Evolutionary conservation across 352 stramenopile genomes (phyloP), one percentile per base, ranked within the genome.

Genomic region (Phytopythium delawarense): DNA sequence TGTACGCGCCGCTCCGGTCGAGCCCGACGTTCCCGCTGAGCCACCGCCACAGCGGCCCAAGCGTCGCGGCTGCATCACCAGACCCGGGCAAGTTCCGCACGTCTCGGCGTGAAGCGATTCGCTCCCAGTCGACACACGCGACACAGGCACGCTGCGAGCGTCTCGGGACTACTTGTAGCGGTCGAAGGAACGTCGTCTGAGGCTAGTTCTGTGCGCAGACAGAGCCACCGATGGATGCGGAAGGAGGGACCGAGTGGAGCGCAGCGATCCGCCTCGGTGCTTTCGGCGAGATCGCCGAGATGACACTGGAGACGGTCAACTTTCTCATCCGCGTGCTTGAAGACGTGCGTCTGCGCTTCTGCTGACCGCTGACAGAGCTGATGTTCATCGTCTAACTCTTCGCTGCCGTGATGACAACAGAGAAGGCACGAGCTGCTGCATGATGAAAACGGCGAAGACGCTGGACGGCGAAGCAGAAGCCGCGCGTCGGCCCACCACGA

Each of bases 271-370:
- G 64, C 7, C 58, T 89, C 8, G 77, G 77, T 1, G 59, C 53
- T 8, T 90, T 86, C 52, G 80, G 80, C 2, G 57, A 71, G 7
- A 69, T 93, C 34, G 30, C 58, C 16, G 49, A 50, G 12, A 89
- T 93, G 84, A 64, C 67, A n/a, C 63, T 74, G 9, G 80, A 88
- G 52, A 89, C 84, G 0, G 72, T 93, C 23, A 71, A 89, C n/a
- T 84, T 82, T 53, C 69, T 93, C 16, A 88, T 91, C 18, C 60
- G 72, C 35, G 69, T 84, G 50, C 69, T 93, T 12, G 76, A 86
- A 77, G 74, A 88, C 51, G 81, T 91, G 53, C 16, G 75, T 69
- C 28, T 25, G 6, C 13, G 5, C 12, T 40, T 4, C 8, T 15
- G 28, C 28, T 32, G 28, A 39, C 30, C 30, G 3, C 16, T 18